A percentile compares a stretch with the other conserved stretches of the same genome.
Conservation (phyloP, 495 filamentous ascomycete species). For the Aspergillus diversus region DNA sequence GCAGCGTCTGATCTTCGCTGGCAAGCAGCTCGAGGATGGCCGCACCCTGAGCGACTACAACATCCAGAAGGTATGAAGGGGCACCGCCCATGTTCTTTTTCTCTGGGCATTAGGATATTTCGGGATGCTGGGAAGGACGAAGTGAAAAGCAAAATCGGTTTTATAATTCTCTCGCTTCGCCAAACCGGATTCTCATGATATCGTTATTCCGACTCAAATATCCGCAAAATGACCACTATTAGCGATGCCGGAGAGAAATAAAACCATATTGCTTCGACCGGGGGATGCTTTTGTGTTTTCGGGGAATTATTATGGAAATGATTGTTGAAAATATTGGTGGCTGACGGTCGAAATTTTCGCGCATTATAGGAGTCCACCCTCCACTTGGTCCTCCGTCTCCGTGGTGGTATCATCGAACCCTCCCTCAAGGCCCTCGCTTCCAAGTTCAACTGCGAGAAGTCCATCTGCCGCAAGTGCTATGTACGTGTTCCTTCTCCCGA, state of each 20-base stretch:
- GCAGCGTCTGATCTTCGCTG: constrained; percentile 99
- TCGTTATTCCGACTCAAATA: no score
- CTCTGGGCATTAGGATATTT: neutral
- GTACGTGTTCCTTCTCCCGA: constrained; percentile 53
- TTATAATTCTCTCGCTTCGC: no score
- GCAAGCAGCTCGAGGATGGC: constrained; percentile 99
- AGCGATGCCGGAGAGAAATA: no score
- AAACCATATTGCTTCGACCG: no score
- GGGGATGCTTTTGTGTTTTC: no score
- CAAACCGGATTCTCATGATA: no score
- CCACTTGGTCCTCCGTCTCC: constrained; percentile 97
- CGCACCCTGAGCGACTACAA: constrained; percentile 99
- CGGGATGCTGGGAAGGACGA: no score
- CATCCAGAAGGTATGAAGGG: constrained; percentile 90
- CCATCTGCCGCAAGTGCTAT: constrained; percentile 99
- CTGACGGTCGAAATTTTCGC: constrained; percentile 31
- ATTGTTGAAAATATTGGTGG: constrained; percentile 13
- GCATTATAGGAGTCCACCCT: constrained; percentile 89
- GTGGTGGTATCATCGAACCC: constrained; percentile 99
- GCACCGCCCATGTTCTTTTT: neutral
- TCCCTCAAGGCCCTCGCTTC: constrained; percentile 96
- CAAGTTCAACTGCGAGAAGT: constrained; percentile 99
- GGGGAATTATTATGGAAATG: no score
- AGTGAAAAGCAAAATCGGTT: no score
- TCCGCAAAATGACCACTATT: no score